Conservation (phyloP, 305 asterid genomes). For the Solanum aculeatissimum region DNA sequence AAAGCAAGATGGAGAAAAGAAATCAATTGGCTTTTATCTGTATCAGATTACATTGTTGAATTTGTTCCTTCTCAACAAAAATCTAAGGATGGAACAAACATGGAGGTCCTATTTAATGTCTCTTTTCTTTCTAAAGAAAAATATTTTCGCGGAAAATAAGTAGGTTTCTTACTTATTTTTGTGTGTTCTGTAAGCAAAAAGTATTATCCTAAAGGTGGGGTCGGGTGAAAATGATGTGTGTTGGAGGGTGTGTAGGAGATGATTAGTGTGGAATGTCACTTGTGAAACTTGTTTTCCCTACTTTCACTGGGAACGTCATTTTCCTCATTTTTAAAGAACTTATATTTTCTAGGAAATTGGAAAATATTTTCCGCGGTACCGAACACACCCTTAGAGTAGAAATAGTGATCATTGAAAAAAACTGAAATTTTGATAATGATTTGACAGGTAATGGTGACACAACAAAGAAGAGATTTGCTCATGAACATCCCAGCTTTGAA, state of each 20-base stretch:
- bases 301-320: not conserved
- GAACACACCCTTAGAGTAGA: not conserved
- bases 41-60: conserved; percentile 74
- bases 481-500: conserved; percentile 75
- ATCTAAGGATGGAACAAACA: conserved; percentile 49
- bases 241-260: not conserved
- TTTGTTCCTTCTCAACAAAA: conserved; percentile 64
- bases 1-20: conserved; percentile 79
- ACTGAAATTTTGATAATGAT: not conserved
- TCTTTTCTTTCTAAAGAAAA: not conserved
- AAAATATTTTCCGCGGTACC: not conserved
- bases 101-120: conserved; percentile 44
- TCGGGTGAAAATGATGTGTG: not conserved
- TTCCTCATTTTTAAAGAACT: not conserved
- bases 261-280: not conserved
- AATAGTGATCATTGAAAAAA: not conserved
- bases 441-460: conserved; percentile 69
- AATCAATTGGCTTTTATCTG: conserved; percentile 63
- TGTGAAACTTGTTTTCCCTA: not conserved
- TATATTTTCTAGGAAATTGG: not conserved
- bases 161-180: too few species aligned
- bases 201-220: not conserved
- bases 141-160: not conserved
- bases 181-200: too few species aligned
- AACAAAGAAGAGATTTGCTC: conserved; percentile 62